Evolutionary conservation across 2,329 filamentous ascomycete species (phyloP), one percentile per base, ranked within the genome.

Genomic region (Cytospora chrysosperma): DNA sequence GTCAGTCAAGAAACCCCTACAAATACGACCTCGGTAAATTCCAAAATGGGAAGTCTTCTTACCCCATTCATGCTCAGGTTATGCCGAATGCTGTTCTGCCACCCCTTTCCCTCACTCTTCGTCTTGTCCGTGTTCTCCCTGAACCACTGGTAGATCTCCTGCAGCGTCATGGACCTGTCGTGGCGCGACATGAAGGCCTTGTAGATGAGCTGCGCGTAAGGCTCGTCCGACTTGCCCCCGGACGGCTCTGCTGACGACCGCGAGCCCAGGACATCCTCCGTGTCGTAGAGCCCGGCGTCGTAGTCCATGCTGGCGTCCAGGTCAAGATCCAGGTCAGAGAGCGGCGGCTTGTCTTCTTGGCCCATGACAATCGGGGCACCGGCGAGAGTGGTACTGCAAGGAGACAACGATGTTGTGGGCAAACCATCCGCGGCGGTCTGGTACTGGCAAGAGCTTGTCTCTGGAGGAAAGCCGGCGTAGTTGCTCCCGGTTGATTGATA

Each of bases 31-130:
- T n/a, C 26, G 28, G 2, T 13, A 32, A 7, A 26, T 17, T n/a
- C n/a, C n/a, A n/a, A n/a, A 37, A 2, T 30, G 2, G 17, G n/a
- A 17, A 30, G 54, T 27, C 28, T 24, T 60, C 15, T 37, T 51
- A 97, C 94, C 65, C 84, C 83, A 70, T 98, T 98, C 93, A 98
- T 97, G 55, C 92, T 97, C 9, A 98, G 80, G 70, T 98, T 98
- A 75, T 98, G 94, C 2, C 94, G 86, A 68, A 98, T 96, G 73
- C 92, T 96, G 75, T 97, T 98, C 77, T 94, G 90, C 94, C 94
- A 98, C 12, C 93, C 94, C 69, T 88, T 89, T 15, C 76, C 78
- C 9, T 81, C 82, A 53, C 83, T 82, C 59, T 81, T 86, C 5
- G 85, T 86, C 75, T 95, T 97, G 68, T 85, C 84, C 2, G 93